Evolutionary conservation across 2,329 filamentous ascomycete genomes (phyloP).

Genomic region (Penicillium sp.): DNA sequence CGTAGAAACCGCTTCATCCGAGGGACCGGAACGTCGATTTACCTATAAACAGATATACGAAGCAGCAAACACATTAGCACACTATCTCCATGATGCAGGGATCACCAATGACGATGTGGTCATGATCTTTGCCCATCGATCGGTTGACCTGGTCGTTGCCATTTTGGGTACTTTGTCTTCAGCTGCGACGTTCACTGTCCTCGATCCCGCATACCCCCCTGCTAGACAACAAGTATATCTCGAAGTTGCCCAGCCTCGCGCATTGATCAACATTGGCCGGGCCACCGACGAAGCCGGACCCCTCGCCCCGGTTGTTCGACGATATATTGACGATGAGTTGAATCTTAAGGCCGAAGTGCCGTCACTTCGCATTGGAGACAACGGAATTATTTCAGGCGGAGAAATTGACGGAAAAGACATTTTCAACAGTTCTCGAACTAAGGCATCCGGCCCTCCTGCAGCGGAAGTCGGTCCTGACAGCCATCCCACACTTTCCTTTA

Average conservation of each 20-base stretch:
- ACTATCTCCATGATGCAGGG: conserved; percentile 72
- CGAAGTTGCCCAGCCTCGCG: conserved; percentile 70
- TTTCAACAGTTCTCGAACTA: conserved; percentile 44
- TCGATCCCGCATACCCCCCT: conserved; percentile 80
- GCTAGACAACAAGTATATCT: conserved; percentile 78
- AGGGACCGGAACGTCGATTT: conserved; percentile 61
- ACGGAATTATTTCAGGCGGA: conserved; percentile 70
- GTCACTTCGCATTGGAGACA: conserved; percentile 65
- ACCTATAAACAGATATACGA: conserved; percentile 85
- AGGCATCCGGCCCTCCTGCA: conserved; percentile 51
- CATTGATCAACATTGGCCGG: conserved; percentile 68
- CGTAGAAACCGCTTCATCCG: conserved; percentile 56
- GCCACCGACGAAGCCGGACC: conserved; percentile 66
- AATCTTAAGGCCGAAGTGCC: conserved; percentile 71
- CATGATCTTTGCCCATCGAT: conserved; percentile 84
- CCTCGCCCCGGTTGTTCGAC: conserved; percentile 56
- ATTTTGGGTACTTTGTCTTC: conserved; percentile 67
- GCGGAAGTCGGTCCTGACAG: conserved; percentile 84
- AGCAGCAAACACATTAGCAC: conserved; percentile 73
- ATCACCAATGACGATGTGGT: conserved; percentile 79
- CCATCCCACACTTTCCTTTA: conserved; percentile 70
- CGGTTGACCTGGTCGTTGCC: conserved; percentile 71
- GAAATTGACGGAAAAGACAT: conserved; percentile 62
- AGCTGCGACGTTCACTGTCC: conserved; percentile 54
- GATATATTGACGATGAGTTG: conserved; percentile 70